Evolutionary conservation across 176 grass and related monocot species (phyloP).

Genomic region (Rhipidocladum racemiflorum): DNA sequence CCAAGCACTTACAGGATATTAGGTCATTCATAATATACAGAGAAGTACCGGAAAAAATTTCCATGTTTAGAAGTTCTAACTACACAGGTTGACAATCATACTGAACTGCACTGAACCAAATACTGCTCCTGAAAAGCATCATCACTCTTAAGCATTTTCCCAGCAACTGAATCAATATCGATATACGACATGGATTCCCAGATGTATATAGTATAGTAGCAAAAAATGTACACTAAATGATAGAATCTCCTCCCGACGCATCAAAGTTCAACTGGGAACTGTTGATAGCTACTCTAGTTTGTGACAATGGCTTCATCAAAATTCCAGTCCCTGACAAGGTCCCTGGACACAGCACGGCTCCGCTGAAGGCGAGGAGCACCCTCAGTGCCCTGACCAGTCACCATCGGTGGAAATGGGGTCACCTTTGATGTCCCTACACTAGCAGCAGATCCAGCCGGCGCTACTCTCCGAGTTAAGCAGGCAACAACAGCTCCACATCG

Average conservation of each 20-base stretch:
- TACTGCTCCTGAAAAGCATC: slow-evolving; percentile 4
- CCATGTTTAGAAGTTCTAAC: slow-evolving; percentile 10
- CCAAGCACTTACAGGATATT: background rate
- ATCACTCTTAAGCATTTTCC: slow-evolving; percentile 1
- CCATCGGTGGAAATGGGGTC: slow-evolving; percentile 62
- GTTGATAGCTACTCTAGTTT: slow-evolving; percentile 41
- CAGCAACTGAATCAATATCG: slow-evolving; percentile 18
- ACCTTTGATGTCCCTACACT: slow-evolving; percentile 68
- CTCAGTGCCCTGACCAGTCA: slow-evolving; percentile 43
- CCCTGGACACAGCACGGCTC: slow-evolving; percentile 80
- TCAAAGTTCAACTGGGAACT: background rate
- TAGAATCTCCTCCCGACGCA: slow-evolving; percentile 24
- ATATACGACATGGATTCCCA: slow-evolving; percentile 18
- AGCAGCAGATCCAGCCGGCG: slow-evolving; percentile 29
- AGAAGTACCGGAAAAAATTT: slow-evolving; percentile 9
- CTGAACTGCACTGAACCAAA: slow-evolving; percentile 5
- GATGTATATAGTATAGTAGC: slow-evolving; percentile 10
- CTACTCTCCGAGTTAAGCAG: slow-evolving; percentile 59
- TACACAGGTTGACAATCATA: slow-evolving; percentile 2
- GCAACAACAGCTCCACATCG: slow-evolving; percentile 55
- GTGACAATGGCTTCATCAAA: slow-evolving; percentile 62
- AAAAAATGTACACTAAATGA: slow-evolving; percentile 43
- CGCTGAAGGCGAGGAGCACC: slow-evolving; percentile 66
- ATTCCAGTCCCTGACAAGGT: slow-evolving; percentile 95
- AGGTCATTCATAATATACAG: slow-evolving; percentile 26